Evolutionary conservation across 2,329 filamentous ascomycete genomes (phyloP).

Genomic region (Alternaria sp.): DNA sequence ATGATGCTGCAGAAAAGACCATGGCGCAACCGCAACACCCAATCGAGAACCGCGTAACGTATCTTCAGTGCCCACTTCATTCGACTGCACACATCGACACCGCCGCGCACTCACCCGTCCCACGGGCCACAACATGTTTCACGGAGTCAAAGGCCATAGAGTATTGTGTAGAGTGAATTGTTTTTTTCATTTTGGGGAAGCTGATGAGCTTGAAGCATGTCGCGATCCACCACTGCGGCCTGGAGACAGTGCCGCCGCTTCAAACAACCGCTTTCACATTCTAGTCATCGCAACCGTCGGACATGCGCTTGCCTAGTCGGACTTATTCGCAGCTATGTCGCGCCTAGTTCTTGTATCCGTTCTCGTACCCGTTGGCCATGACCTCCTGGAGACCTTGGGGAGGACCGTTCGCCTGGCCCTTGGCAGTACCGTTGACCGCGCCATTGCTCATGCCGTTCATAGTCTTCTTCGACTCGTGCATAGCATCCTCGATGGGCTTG

Average conservation of each 20-base stretch:
- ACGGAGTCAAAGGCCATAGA: background rate
- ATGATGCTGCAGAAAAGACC: background rate
- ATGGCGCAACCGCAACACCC: background rate
- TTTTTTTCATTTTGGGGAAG: constrained; percentile 7
- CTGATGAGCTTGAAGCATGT: constrained; percentile 6
- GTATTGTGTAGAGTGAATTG: background rate
- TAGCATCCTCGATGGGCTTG: constrained; percentile 44
- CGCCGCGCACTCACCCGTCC: background rate
- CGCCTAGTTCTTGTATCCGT: constrained; percentile 40
- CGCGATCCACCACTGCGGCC: background rate
- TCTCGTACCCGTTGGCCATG: constrained; percentile 40
- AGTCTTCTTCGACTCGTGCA: constrained; percentile 25
- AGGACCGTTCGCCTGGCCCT: constrained; percentile 27
- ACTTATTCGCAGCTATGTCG: constrained; percentile 17
- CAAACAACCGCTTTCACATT: constrained; percentile 10
- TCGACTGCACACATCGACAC: background rate
- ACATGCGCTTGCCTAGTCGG: constrained; percentile 21
- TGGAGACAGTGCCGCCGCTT: constrained; percentile 2
- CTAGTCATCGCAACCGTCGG: constrained; percentile 1
- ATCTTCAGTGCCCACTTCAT: background rate
- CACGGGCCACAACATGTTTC: background rate
- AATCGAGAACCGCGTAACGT: background rate
- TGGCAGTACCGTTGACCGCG: constrained; percentile 26
- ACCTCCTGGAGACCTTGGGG: constrained; percentile 30
- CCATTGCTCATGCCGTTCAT: constrained; percentile 35